Base-by-base conservation (phyloP, 73 alveolate species). In the Breviolum minutum region DNA sequence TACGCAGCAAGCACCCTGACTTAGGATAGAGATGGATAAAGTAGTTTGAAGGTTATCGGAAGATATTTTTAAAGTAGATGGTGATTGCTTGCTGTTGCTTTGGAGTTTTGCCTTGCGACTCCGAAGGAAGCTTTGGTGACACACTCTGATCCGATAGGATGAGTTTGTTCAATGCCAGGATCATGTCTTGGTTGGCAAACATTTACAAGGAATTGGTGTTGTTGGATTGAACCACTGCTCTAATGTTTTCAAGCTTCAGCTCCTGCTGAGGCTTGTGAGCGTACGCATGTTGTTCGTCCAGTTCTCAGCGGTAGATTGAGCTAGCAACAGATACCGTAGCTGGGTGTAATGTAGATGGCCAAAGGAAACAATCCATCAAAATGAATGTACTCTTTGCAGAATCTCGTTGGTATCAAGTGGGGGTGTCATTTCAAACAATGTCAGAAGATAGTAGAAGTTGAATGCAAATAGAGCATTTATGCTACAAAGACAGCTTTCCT, bases 271-370 rank as follows among this genome's bases (percentile, higher is more conserved):
- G 96, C 69, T 89, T 27, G 77, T 76, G 70, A 89, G 96, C 96
- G 40, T 89, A 11, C 96, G 96, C 63, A 89, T 63, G 96, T 70
- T 89, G 27, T 89, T 89, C 60, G 96, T 29, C 62, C 32, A 62
- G 80, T 10, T 73, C 94, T 63, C 62, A 54, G 76, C 13, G 0
- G 27, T 84, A 12, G 29, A 26, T 24, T 26, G n/a, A 63, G 11
- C 87, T 61, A 13, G 22, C 74, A 2, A 66, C 22, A 20, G 22
- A 73, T 19, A 9, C n/a, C 1, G 27, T 12, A n/a, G 32, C n/a
- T 73, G 83, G 83, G 83, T 73, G 77, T 60, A 73, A 73, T 17
- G 27, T n/a, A 13, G 16, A 66, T 66, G 74, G 74, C 54, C 54
- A 40, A 20, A 20, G 74, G 16, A 16, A 66, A 66, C 22, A 66